phyloP scores from a whole-genome alignment of 371 early-diverging fungal species.

The Mortierella sp. region DNA sequence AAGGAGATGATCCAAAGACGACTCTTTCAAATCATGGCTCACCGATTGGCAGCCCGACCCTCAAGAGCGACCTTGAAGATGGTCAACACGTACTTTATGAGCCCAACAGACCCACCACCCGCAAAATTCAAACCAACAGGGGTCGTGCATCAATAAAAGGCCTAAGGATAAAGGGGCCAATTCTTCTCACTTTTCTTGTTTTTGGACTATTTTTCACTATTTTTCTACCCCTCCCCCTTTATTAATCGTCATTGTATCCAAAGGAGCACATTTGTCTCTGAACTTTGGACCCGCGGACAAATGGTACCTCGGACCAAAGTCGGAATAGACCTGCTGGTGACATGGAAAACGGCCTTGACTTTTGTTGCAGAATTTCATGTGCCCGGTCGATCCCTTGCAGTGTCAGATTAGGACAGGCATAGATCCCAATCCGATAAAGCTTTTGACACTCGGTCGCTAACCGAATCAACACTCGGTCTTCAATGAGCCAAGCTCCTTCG shows the following conservation, averaged over 20 bases:
- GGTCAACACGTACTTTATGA: constrained; percentile 72
- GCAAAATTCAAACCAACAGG: constrained; percentile 32
- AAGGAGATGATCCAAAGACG: constrained; percentile 74
- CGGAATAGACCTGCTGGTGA: constrained; percentile 13
- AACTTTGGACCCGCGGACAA: background rate
- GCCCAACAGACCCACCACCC: constrained; percentile 49
- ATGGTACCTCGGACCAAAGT: constrained; percentile 4
- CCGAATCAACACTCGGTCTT: background rate
- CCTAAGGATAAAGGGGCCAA: background rate
- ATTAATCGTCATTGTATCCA: constrained; percentile 25
- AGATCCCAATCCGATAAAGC: constrained; percentile 16
- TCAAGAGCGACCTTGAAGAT: constrained; percentile 74
- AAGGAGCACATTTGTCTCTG: constrained; percentile 8
- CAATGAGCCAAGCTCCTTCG: constrained; percentile 25
- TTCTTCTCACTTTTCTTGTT: background rate
- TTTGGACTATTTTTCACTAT: background rate
- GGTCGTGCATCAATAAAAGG: background rate
- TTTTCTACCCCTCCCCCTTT: too few species aligned
- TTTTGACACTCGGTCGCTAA: constrained; percentile 7
- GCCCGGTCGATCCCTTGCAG: too few species aligned
- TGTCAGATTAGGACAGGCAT: background rate
- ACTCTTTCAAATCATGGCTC: constrained; percentile 73
- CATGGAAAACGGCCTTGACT: constrained; percentile 3
- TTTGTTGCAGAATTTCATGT: too few species aligned
- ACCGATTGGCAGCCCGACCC: constrained; percentile 66